These are phyloP conservation scores for Sanghuangporus weigelae DNA, from an alignment of 1,284 basidiomycete species.

Conservation along the genomic window DNA sequence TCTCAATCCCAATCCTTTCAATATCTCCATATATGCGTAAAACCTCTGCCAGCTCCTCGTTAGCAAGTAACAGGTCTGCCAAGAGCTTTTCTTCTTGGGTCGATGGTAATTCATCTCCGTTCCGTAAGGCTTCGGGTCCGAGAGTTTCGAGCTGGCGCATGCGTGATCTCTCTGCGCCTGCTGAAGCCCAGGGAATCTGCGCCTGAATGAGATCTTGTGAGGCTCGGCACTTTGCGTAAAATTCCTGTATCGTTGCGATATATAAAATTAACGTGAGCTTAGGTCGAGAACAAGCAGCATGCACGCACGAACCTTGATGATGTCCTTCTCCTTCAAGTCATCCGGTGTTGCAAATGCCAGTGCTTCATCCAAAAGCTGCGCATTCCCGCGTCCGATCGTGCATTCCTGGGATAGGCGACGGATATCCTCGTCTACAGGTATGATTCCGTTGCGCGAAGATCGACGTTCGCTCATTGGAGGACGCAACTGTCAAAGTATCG, in stretches of 20 bases:
- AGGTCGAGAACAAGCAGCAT: neutral
- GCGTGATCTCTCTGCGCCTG: conserved; percentile 63
- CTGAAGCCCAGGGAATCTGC: conserved; percentile 76
- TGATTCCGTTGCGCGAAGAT: conserved; percentile 50
- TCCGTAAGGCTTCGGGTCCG: conserved; percentile 18
- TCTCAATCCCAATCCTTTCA: conserved; percentile 58
- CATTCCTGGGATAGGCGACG: conserved; percentile 74
- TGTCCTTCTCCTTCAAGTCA: conserved; percentile 48
- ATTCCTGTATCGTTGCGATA: conserved; percentile 46
- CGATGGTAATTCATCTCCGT: conserved; percentile 5
- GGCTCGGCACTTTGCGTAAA: conserved; percentile 60
- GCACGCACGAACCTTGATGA: conserved; percentile 51
- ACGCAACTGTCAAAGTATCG: conserved; percentile 25
- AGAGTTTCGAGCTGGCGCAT: conserved; percentile 22
- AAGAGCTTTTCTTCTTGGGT: conserved; percentile 35
- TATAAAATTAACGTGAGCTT: neutral
- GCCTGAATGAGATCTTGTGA: conserved; percentile 71
- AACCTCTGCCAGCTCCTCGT: conserved; percentile 48
- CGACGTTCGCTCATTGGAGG: conserved; percentile 31
- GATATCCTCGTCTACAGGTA: conserved; percentile 73
- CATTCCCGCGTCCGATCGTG: conserved; percentile 68
- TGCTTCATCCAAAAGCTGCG: conserved; percentile 58
- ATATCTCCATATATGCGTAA: conserved; percentile 59
- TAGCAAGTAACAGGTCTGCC: conserved; percentile 58
- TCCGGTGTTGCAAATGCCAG: conserved; percentile 61